These are phyloP conservation scores for Tylopilus rubrobrunneus DNA, from an alignment of 768 basidiomycete genomes.

Conservation along the genomic window DNA sequence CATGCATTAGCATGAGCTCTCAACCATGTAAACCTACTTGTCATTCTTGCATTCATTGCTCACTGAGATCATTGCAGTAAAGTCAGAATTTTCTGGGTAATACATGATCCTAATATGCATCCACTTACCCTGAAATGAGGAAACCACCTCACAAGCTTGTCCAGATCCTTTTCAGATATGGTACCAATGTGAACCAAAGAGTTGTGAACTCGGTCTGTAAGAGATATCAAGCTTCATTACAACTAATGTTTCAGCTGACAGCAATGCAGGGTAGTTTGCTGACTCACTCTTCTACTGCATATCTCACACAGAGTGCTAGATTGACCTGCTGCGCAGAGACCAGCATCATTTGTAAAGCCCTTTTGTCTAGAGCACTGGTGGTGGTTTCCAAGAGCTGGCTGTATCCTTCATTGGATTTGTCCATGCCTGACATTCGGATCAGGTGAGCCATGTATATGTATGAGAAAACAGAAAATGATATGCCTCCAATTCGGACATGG, in stretches of 20 bases:
- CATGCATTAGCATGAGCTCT: too few species aligned
- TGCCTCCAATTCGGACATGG: not conserved
- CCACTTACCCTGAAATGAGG: not conserved
- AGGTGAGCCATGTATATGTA: not conserved
- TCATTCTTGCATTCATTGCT: too few species aligned
- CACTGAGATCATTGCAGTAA: not conserved
- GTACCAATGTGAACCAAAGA: not conserved
- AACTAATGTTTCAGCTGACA: not conserved
- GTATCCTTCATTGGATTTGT: not conserved
- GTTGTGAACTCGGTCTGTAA: not conserved
- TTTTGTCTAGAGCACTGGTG: not conserved
- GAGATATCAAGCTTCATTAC: not conserved
- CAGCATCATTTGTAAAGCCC: not conserved
- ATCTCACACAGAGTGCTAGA: constrained; percentile 3
- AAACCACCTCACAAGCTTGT: constrained; percentile 4
- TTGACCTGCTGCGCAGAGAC: constrained; percentile 3
- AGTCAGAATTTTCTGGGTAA: not conserved
- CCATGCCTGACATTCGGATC: too few species aligned
- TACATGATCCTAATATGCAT: not conserved
- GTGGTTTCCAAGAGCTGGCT: not conserved
- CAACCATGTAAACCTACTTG: too few species aligned
- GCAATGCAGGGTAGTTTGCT: not conserved
- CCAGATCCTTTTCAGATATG: accelerated
- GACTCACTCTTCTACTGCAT: constrained; percentile 3
- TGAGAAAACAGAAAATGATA: not conserved